These are phyloP conservation scores for Leptodontidium sp. DNA, from an alignment of 2,329 filamentous ascomycete genomes.

Conservation along the genomic window DNA sequence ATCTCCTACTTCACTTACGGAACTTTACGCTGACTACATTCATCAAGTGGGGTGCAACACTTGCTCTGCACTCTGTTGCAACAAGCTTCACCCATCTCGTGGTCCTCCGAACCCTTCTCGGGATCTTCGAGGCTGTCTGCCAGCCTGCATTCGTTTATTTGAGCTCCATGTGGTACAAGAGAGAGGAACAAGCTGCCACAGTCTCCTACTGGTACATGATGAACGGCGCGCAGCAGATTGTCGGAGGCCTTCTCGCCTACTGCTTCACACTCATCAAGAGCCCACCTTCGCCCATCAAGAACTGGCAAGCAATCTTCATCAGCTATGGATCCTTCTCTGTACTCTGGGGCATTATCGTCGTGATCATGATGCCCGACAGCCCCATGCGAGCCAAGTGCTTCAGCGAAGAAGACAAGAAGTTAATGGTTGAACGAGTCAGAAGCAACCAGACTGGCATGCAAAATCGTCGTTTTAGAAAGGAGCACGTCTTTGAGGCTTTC, in stretches of 20 bases:
- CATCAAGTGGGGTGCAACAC: slow-evolving; percentile 59
- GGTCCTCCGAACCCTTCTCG: slow-evolving; percentile 71
- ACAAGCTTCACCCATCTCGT: slow-evolving; percentile 67
- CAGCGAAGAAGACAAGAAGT: slow-evolving; percentile 53
- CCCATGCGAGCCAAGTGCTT: slow-evolving; percentile 57
- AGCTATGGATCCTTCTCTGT: slow-evolving; percentile 56
- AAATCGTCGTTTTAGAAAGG: slow-evolving; percentile 57
- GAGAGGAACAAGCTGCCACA: slow-evolving; percentile 69
- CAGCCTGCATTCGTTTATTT: slow-evolving; percentile 73
- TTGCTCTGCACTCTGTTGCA: slow-evolving; percentile 68
- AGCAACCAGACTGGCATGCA: slow-evolving; percentile 66
- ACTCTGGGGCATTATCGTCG: slow-evolving; percentile 52
- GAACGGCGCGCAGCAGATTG: slow-evolving; percentile 75
- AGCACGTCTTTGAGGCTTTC: slow-evolving; percentile 60
- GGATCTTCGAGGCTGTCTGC: slow-evolving; percentile 72
- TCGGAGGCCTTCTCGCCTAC: slow-evolving; percentile 69
- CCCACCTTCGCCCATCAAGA: slow-evolving; percentile 60
- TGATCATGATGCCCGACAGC: slow-evolving; percentile 58
- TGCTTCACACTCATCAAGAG: slow-evolving; percentile 59
- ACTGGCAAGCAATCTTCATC: slow-evolving; percentile 68
- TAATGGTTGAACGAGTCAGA: slow-evolving; percentile 60
- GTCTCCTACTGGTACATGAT: slow-evolving; percentile 74
- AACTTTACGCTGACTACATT: not conserved
- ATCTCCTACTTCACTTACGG: too few species aligned
- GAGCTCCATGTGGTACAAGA: slow-evolving; percentile 77